A percentile compares a stretch with the other conserved stretches of the same genome.
Evolutionary conservation across 2,329 filamentous ascomycete genomes (phyloP).

Genomic region (Thelonectria discophora): DNA sequence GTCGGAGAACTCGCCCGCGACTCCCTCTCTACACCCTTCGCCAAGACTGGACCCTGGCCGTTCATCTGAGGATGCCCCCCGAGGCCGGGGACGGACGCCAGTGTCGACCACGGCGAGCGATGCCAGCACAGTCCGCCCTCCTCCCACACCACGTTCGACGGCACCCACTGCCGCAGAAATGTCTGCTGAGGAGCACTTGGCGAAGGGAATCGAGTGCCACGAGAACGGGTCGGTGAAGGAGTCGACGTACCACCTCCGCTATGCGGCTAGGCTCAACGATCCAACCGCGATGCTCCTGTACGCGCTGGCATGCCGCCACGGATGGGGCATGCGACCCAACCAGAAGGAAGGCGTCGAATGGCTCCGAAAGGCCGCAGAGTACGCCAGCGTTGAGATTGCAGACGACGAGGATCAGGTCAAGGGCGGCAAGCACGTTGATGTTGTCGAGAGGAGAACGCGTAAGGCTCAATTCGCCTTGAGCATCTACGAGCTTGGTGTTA

Average conservation of each 20-base stretch:
- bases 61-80: slow-evolving; percentile 58
- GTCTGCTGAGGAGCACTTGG: slow-evolving; percentile 86
- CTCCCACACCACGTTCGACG: slow-evolving; percentile 53
- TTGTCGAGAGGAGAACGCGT: slow-evolving; percentile 78
- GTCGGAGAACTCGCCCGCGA: slow-evolving; percentile 53
- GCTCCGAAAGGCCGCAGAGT: slow-evolving; percentile 90
- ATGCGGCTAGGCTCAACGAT: slow-evolving; percentile 85
- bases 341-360: slow-evolving; percentile 89
- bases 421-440: slow-evolving; percentile 70
- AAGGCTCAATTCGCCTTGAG: slow-evolving; percentile 94
- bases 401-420: slow-evolving; percentile 77
- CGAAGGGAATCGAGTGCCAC: slow-evolving; percentile 89
- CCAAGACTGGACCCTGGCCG: slow-evolving; percentile 54
- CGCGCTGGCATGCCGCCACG: slow-evolving; percentile 92
- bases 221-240: slow-evolving; percentile 88
- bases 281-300: slow-evolving; percentile 97
- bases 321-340: slow-evolving; percentile 97
- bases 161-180: slow-evolving; percentile 72
- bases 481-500: slow-evolving; percentile 95
- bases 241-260: slow-evolving; percentile 93
- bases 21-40: slow-evolving; percentile 53
- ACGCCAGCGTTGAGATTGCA: slow-evolving; percentile 81
- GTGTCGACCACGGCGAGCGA: slow-evolving; percentile 62
- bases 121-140: slow-evolving; percentile 59
- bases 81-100: slow-evolving; percentile 59